These are phyloP conservation scores for Epichloe sylvatica DNA, from an alignment of 2,329 filamentous ascomycete genomes.

Conservation along the genomic window DNA sequence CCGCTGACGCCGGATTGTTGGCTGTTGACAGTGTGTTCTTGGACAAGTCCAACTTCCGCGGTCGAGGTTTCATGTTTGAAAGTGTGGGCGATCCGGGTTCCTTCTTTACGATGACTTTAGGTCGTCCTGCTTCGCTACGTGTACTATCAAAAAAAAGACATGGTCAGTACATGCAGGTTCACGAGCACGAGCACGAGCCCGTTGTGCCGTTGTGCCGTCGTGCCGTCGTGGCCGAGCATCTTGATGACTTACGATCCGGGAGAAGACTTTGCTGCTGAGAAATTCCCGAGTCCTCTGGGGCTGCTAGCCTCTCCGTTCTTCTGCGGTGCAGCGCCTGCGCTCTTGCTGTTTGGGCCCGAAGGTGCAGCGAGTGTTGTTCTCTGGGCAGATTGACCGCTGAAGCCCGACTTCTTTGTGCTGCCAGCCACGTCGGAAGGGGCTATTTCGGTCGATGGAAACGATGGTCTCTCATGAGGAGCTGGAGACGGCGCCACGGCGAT, in stretches of 20 bases:
- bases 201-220: neutral
- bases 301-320: conserved; percentile 40
- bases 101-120: conserved; percentile 91
- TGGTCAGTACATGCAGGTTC: conserved; percentile 5
- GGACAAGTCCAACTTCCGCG: conserved; percentile 56
- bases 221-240: neutral
- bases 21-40: conserved; percentile 41
- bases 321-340: conserved; percentile 29
- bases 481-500: conserved; percentile 56
- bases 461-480: conserved; percentile 49
- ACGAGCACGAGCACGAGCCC: neutral
- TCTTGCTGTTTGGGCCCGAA: conserved; percentile 13
- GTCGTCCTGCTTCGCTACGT: conserved; percentile 33
- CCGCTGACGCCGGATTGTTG: conserved; percentile 44
- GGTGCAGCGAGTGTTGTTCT: conserved; percentile 23
- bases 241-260: conserved; percentile 43
- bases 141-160: conserved; percentile 14
- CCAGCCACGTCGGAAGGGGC: conserved; percentile 7
- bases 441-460: conserved; percentile 35
- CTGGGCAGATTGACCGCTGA: conserved; percentile 29
- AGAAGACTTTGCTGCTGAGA: conserved; percentile 36
- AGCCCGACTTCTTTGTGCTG: conserved; percentile 1
- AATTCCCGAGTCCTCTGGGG: conserved; percentile 27
- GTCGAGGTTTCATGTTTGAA: conserved; percentile 54
- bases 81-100: conserved; percentile 82